Conservation (phyloP, 495 filamentous ascomycete species). For the Bathelium albidoporum region DNA sequence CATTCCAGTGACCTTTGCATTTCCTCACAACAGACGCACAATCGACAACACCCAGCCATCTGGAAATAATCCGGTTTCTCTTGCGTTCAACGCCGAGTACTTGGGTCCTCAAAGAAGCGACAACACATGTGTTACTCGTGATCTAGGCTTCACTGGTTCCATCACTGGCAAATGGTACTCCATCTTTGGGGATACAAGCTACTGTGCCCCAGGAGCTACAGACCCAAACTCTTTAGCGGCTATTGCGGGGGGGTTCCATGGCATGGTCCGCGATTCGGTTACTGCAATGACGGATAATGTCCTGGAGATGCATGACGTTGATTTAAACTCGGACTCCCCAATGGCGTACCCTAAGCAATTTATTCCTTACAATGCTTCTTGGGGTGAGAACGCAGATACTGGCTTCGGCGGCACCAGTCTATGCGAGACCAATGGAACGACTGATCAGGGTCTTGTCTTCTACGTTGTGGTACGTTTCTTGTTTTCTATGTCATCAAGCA, state of each 20-base stretch:
- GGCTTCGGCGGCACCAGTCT: constrained; percentile 33
- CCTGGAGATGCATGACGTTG: constrained; percentile 23
- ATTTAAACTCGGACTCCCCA: constrained; percentile 24
- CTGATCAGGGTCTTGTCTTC: constrained; percentile 20
- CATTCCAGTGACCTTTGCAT: not conserved
- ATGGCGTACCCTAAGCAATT: constrained; percentile 18
- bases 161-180: constrained; percentile 31
- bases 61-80: constrained; percentile 25
- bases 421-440: constrained; percentile 21
- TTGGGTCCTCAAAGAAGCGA: constrained; percentile 29
- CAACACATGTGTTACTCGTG: constrained; percentile 33
- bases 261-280: constrained; percentile 30
- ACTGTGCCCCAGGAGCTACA: constrained; percentile 26
- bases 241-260: constrained; percentile 23
- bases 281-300: constrained; percentile 26
- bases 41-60: constrained; percentile 29
- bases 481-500: not conserved
- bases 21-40: not conserved
- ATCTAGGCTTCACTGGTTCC: constrained; percentile 35
- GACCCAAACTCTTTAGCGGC: constrained; percentile 17
- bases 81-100: constrained; percentile 13
- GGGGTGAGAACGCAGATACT: constrained; percentile 26
- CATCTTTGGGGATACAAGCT: constrained; percentile 32
- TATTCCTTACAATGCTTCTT: constrained; percentile 25
- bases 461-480: constrained; percentile 23